Conservation (phyloP, 805 yeast genomes). For the Pichia eremophila region DNA sequence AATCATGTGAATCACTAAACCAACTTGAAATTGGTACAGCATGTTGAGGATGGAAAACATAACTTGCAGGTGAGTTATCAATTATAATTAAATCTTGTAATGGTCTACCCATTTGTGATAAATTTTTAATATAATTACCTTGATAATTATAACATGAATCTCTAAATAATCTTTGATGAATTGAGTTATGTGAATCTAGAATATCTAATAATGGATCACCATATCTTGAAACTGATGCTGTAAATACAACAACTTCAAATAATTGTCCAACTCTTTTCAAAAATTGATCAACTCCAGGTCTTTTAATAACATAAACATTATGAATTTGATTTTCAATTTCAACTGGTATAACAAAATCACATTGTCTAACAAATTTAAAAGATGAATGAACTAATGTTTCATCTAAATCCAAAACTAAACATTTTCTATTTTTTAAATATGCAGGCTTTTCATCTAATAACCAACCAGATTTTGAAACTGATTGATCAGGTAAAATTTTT, state of each 20-base stretch:
- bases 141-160: slow-evolving; percentile 91
- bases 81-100: slow-evolving; percentile 75
- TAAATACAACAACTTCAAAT: slow-evolving; percentile 92
- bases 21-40: slow-evolving; percentile 95
- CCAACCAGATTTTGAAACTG: slow-evolving; percentile 50
- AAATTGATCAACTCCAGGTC: slow-evolving; percentile 98
- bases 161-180: slow-evolving; percentile 89
- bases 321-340: slow-evolving; percentile 90
- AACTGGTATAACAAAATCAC: slow-evolving; percentile 95
- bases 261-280: slow-evolving; percentile 71
- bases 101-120: slow-evolving; percentile 92
- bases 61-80: slow-evolving; percentile 98
- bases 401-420: slow-evolving; percentile 85
- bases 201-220: slow-evolving; percentile 93
- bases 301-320: slow-evolving; percentile 89
- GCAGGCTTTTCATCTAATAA: slow-evolving; percentile 49
- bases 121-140: slow-evolving; percentile 89
- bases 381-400: slow-evolving; percentile 95
- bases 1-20: slow-evolving; percentile 97
- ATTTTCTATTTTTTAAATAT: slow-evolving; percentile 56
- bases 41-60: slow-evolving; percentile 94
- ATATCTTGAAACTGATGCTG: slow-evolving; percentile 91
- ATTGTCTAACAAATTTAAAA: slow-evolving; percentile 82
- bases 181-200: slow-evolving; percentile 61
- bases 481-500: slow-evolving; percentile 63